Conservation (phyloP, 108 stramenopile species). For the Bacterosira constricta region DNA sequence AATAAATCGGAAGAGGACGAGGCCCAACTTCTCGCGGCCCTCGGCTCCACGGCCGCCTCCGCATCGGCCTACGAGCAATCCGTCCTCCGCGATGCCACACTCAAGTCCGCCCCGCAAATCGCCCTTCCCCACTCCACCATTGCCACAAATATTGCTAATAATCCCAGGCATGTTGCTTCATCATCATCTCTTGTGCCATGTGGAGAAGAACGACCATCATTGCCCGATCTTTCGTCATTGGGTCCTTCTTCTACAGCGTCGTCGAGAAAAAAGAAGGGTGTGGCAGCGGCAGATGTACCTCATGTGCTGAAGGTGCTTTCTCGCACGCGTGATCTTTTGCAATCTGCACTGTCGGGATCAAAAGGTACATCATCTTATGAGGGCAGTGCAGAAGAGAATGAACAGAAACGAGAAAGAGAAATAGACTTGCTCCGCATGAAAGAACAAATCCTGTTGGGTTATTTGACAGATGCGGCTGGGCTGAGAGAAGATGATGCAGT, state of each 20-base stretch:
- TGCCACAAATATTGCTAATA: not conserved
- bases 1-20: slow-evolving; percentile 38
- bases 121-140: slow-evolving; percentile 9
- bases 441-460: slow-evolving; percentile 63
- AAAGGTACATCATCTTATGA: not conserved
- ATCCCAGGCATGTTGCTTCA: not conserved
- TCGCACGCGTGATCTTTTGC: slow-evolving; percentile 35
- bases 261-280: not conserved
- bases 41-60: slow-evolving; percentile 54
- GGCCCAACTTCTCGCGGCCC: slow-evolving; percentile 58
- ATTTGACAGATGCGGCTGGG: slow-evolving; percentile 48
- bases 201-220: slow-evolving; percentile 4
- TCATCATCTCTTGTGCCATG: slow-evolving; percentile 21
- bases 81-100: slow-evolving; percentile 63
- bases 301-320: slow-evolving; percentile 59
- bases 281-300: slow-evolving; percentile 47
- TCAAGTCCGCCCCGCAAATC: slow-evolving; percentile 56
- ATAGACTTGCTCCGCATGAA: slow-evolving; percentile 50
- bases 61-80: slow-evolving; percentile 61
- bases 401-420: slow-evolving; percentile 15
- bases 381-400: not conserved
- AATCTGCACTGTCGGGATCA: slow-evolving; percentile 6
- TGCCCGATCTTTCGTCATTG: slow-evolving; percentile 45
- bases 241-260: slow-evolving; percentile 31
- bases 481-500: slow-evolving; percentile 22